Percentiles rank a stretch among this genome's conserved stretches.
Evolutionary conservation across 2,329 filamentous ascomycete genomes (phyloP).

Genomic region (Pseudonectria buxi): DNA sequence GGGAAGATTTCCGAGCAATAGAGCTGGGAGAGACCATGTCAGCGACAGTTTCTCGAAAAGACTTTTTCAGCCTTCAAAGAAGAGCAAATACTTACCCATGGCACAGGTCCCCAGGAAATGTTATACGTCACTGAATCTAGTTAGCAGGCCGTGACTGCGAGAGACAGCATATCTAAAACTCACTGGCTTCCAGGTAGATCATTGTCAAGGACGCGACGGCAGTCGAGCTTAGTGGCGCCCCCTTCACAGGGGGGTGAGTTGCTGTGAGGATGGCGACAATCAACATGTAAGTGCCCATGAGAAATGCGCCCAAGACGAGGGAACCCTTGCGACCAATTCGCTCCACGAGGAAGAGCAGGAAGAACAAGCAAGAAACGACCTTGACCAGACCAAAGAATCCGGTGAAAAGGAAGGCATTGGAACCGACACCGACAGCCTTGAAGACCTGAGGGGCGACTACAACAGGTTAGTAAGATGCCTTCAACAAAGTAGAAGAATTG

Average conservation of each 20-base stretch:
- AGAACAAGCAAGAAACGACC: conserved; percentile 39
- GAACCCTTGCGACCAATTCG: conserved; percentile 40
- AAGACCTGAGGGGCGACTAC: conserved; percentile 45
- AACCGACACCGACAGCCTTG: conserved; percentile 40
- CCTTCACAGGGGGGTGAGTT: conserved; percentile 33
- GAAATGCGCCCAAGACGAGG: conserved; percentile 40
- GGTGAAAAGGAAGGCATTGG: conserved; percentile 40
- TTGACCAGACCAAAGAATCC: conserved; percentile 48
- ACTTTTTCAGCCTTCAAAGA: not conserved
- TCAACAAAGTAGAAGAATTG: not conserved
- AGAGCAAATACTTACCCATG: conserved; percentile 32
- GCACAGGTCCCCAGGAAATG: conserved; percentile 45
- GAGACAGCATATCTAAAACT: conserved; percentile 5
- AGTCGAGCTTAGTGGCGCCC: conserved; percentile 26
- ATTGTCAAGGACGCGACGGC: conserved; percentile 43
- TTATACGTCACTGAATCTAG: conserved; percentile 33
- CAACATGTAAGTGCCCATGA: conserved; percentile 47
- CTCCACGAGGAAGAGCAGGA: conserved; percentile 43
- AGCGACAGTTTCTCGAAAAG: not conserved
- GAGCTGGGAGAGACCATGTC: conserved; percentile 19
- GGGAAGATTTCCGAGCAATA: conserved; percentile 46
- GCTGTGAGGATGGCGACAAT: conserved; percentile 43
- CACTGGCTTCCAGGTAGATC: conserved; percentile 42
- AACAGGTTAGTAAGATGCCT: conserved; percentile 1
- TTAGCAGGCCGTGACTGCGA: not conserved